Conservation (phyloP, 768 basidiomycete species). For the Sarcodon aspratus region DNA sequence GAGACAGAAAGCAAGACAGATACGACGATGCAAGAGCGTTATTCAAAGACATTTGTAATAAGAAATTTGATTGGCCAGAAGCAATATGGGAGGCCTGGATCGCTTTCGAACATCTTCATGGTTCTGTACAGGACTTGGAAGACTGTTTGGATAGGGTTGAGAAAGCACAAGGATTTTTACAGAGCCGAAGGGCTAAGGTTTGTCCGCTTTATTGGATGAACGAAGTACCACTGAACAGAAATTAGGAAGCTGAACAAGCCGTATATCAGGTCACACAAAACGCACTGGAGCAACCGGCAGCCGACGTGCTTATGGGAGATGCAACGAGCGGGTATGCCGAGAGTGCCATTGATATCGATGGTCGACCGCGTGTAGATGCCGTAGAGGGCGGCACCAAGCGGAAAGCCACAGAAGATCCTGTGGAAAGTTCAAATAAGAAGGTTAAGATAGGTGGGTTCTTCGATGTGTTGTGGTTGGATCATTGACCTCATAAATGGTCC, state of each 20-base stretch:
- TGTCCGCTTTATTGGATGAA: slow-evolving; percentile 6
- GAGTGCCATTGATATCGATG: slow-evolving; percentile 32
- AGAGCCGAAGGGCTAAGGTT: slow-evolving; percentile 54
- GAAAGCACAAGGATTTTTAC: slow-evolving; percentile 51
- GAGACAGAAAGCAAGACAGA: slow-evolving; percentile 35
- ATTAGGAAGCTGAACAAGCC: slow-evolving; percentile 17
- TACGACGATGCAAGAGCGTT: slow-evolving; percentile 51
- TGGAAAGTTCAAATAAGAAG: slow-evolving; percentile 42
- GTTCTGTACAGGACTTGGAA: slow-evolving; percentile 57
- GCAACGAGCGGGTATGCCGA: slow-evolving; percentile 5
- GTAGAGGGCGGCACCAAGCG: slow-evolving; percentile 43
- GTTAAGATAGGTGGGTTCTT: slow-evolving; percentile 41
- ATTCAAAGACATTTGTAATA: slow-evolving; percentile 55
- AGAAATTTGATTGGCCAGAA: slow-evolving; percentile 91
- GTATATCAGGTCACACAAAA: slow-evolving; percentile 38
- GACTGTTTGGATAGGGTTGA: slow-evolving; percentile 51
- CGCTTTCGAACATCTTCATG: slow-evolving; percentile 79
- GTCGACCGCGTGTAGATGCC: slow-evolving; percentile 12
- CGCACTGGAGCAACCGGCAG: slow-evolving; percentile 27
- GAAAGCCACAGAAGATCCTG: slow-evolving; percentile 41
- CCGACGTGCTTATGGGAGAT: slow-evolving; percentile 20
- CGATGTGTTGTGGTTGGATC: background rate
- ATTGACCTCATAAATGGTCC: background rate
- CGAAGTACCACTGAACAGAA: background rate
- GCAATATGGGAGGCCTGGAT: slow-evolving; percentile 87